These are phyloP conservation scores for Stephania cephalantha DNA, from an alignment of 164 flowering plant species.

Conservation along the genomic window DNA sequence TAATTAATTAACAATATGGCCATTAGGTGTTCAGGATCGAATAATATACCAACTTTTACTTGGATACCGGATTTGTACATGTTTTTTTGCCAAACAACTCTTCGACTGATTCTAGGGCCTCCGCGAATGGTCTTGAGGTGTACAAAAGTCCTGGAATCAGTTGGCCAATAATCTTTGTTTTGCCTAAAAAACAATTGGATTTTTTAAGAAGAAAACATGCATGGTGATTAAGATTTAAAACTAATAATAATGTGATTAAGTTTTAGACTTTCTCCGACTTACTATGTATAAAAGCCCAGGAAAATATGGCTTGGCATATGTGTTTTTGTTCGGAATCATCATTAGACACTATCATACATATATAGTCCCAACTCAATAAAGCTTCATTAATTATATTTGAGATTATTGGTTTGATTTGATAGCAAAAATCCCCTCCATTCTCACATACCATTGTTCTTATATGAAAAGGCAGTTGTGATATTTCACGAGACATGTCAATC, in stretches of 20 bases:
- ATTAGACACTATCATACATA: not conserved
- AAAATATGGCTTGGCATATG: not conserved
- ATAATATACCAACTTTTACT: too few relatives aligned
- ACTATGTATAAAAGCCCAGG: not conserved
- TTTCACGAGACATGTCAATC: not conserved
- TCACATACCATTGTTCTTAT: not conserved
- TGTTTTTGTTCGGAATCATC: not conserved
- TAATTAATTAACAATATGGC: too few relatives aligned
- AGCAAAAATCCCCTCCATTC: not conserved
- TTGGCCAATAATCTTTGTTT: too few relatives aligned
- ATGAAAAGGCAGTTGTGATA: not conserved
- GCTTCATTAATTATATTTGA: not conserved
- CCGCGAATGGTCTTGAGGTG: too few relatives aligned
- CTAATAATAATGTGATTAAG: not conserved
- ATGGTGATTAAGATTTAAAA: too few relatives aligned
- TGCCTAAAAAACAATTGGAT: too few relatives aligned
- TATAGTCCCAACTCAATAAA: not conserved
- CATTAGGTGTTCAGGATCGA: too few relatives aligned
- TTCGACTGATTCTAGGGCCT: too few relatives aligned
- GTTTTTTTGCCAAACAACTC: too few relatives aligned
- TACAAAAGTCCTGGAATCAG: too few relatives aligned
- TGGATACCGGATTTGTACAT: too few relatives aligned
- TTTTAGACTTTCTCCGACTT: not conserved
- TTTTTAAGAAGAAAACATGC: too few relatives aligned
- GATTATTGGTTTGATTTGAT: not conserved